A percentile compares a stretch with the other conserved stretches of the same genome.
Evolutionary conservation across 768 basidiomycete genomes (phyloP).

Genomic region (Coprinopsis marcescibilis): DNA sequence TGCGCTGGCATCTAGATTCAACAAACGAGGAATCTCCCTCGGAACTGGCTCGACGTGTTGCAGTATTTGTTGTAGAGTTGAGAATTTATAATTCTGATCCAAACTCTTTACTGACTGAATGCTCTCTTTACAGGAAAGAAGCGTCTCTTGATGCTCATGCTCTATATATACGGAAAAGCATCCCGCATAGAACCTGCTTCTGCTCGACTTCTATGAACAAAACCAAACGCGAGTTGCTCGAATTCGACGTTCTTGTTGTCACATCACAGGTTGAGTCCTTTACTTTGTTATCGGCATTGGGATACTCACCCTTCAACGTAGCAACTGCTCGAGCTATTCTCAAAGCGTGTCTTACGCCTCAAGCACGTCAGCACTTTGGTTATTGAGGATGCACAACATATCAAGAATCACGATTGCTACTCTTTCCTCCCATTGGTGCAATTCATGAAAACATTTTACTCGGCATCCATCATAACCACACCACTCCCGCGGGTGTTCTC

Average conservation of each 20-base stretch:
- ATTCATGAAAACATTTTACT: conserved; percentile 43
- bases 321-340: conserved; percentile 16
- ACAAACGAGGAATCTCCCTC: background rate
- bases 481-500: conserved; percentile 44
- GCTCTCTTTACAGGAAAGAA: background rate
- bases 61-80: conserved; percentile 7
- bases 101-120: background rate
- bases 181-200: background rate
- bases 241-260: conserved; percentile 4
- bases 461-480: conserved; percentile 24
- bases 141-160: conserved; percentile 3
- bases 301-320: background rate
- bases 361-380: conserved; percentile 40
- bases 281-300: background rate
- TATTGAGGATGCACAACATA: conserved; percentile 34
- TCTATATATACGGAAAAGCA: background rate
- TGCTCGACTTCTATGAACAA: background rate
- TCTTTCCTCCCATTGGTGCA: conserved; percentile 31
- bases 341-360: conserved; percentile 31
- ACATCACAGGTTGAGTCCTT: conserved; percentile 9
- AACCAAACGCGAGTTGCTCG: background rate
- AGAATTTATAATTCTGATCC: no score
- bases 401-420: conserved; percentile 32
- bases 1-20: background rate
- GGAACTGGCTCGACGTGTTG: background rate